phyloP scores from a whole-genome alignment of 1,284 basidiomycete genomes.

The Ustilago trichophora region DNA sequence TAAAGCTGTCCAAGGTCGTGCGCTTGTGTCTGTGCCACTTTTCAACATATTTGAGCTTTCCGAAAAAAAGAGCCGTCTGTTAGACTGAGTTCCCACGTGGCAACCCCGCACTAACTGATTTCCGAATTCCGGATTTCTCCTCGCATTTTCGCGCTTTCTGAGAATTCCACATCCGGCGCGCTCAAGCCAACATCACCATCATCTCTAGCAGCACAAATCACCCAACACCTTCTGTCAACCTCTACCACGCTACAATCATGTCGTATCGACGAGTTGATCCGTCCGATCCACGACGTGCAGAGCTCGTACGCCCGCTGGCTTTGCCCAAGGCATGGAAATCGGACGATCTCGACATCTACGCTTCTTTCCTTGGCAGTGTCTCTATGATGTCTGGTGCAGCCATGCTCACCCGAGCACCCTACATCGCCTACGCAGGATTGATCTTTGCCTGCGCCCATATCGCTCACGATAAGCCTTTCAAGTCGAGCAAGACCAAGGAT shows the following conservation, averaged over 20 bases:
- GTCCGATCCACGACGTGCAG: slow-evolving; percentile 29
- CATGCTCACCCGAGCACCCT: slow-evolving; percentile 31
- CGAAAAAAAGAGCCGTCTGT: no score
- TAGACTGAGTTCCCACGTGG: no score
- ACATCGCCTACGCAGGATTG: slow-evolving; percentile 44
- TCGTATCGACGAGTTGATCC: slow-evolving; percentile 36
- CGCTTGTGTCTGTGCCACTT: no score
- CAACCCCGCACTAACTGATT: no score
- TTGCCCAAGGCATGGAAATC: slow-evolving; percentile 33
- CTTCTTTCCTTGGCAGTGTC: slow-evolving; percentile 25
- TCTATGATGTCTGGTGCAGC: slow-evolving; percentile 45
- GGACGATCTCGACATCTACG: slow-evolving; percentile 41
- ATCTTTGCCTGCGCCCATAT: slow-evolving; percentile 49
- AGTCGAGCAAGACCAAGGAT: slow-evolving; percentile 34
- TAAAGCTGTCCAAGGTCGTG: no score
- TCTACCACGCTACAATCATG: no score
- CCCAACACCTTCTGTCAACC: background rate
- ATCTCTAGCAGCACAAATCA: background rate
- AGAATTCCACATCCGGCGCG: slow-evolving; percentile 2
- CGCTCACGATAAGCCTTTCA: slow-evolving; percentile 47
- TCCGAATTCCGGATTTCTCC: slow-evolving; percentile 3
- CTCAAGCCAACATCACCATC: slow-evolving; percentile 7
- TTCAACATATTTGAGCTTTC: no score
- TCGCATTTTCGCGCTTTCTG: background rate
- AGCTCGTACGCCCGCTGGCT: slow-evolving; percentile 15